A percentile compares a stretch with the other conserved stretches of the same genome.
phyloP scores from a whole-genome alignment of 2,329 filamentous ascomycete genomes.

The Helotiales sp. region DNA sequence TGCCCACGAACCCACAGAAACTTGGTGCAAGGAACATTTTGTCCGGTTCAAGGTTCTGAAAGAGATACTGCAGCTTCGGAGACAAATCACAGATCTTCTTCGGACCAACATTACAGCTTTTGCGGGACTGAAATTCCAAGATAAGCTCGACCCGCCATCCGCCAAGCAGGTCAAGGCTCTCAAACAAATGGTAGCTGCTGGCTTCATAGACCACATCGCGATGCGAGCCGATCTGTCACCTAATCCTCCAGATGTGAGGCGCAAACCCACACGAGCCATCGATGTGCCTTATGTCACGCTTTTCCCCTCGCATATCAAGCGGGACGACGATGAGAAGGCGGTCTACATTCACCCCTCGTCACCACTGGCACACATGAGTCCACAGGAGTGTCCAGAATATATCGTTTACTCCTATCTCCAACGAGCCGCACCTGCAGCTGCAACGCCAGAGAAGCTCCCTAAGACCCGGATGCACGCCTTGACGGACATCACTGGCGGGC shows the following conservation, averaged over 20 bases:
- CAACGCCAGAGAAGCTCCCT: conserved; percentile 57
- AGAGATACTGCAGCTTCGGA: conserved; percentile 82
- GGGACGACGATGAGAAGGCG: conserved; percentile 59
- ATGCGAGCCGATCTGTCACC: conserved; percentile 89
- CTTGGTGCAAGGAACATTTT: conserved; percentile 83
- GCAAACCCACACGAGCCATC: conserved; percentile 82
- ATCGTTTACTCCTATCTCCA: conserved; percentile 89
- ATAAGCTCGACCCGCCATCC: conserved; percentile 62
- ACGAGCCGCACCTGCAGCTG: conserved; percentile 59
- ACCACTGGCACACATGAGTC: conserved; percentile 71
- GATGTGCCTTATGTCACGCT: conserved; percentile 92
- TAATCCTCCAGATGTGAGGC: conserved; percentile 66
- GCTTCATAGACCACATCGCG: conserved; percentile 93
- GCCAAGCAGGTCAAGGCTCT: conserved; percentile 76
- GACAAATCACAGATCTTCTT: conserved; percentile 82
- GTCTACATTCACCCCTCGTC: conserved; percentile 91
- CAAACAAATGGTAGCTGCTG: conserved; percentile 89
- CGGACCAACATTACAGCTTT: conserved; percentile 73
- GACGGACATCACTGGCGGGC: conserved; percentile 75
- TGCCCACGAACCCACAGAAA: conserved; percentile 71
- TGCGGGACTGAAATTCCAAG: conserved; percentile 59
- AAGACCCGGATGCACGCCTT: conserved; percentile 89
- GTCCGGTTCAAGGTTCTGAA: conserved; percentile 85
- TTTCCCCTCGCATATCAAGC: conserved; percentile 64
- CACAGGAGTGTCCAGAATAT: conserved; percentile 81